These are phyloP conservation scores for Thraustochytrium sp. DNA, from an alignment of 352 stramenopile genomes.

Conservation along the genomic window DNA sequence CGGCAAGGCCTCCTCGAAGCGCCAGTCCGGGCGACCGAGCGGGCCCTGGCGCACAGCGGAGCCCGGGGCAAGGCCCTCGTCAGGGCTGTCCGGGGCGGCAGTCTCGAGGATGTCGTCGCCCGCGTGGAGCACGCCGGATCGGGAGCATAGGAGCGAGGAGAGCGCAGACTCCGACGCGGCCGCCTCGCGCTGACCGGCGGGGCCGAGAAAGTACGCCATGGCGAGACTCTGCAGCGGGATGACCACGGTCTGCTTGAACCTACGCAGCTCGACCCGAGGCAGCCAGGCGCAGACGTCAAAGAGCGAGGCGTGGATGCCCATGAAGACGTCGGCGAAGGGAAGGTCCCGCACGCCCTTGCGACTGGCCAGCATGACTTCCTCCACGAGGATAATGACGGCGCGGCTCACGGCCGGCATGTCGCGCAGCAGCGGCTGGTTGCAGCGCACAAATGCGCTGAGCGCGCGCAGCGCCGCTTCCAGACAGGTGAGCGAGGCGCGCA, in stretches of 20 bases:
- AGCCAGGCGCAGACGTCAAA: conserved; percentile 15
- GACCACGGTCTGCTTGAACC: conserved; percentile 6
- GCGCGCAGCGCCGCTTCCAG: not conserved
- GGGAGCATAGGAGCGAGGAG: not conserved
- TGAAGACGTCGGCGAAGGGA: not conserved
- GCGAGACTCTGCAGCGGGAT: not conserved
- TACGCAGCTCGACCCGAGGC: not conserved
- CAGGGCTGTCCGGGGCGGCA: not conserved
- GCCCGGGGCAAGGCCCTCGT: not conserved
- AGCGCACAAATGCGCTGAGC: conserved; percentile 14
- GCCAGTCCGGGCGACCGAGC: not conserved
- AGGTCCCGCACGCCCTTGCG: not conserved
- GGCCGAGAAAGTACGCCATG: not conserved
- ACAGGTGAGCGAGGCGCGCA: not conserved
- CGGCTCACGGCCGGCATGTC: conserved; percentile 16
- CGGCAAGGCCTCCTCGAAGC: not conserved
- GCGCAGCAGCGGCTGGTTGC: conserved; percentile 13
- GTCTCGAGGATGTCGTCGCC: conserved; percentile 13
- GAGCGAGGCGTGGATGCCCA: not conserved
- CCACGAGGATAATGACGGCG: not conserved
- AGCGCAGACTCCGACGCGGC: not conserved
- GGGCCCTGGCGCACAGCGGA: no score
- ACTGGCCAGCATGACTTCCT: not conserved
- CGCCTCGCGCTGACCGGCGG: not conserved
- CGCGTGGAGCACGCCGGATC: not conserved